Evolutionary conservation across 495 filamentous ascomycete species (phyloP), one percentile per base, ranked within the genome.

Genomic region (Xylaria acuta): DNA sequence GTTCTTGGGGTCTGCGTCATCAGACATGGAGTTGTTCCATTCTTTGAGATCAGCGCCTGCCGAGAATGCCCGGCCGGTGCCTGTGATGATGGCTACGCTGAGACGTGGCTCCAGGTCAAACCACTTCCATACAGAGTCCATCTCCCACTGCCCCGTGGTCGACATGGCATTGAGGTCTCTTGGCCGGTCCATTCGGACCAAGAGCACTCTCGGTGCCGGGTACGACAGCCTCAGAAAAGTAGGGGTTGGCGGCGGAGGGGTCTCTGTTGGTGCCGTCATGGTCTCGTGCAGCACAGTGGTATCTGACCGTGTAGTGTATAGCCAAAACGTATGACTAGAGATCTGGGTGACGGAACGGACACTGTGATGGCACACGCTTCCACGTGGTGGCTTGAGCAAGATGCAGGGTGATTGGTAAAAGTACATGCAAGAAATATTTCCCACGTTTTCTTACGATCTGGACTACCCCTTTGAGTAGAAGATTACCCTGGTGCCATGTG

Each of bases 1-100:
- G 59, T 69, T 74, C 60, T 74, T 80, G 12, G 79, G 77, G 18
- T 81, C 81, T 7, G 72, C 69, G 36, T 80, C 73, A 30, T 74
- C 76, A 16, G 71, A 69, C 75, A 76, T 75, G 22, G 75, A 76
- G 38, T 69, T 64, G 62, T 85, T 78, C 84, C 83, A 85, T 76
- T 85, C 84, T 71, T 86, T 86, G 14, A 90, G 78, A 66, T 90
- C 88, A 25, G 86, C 87, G 9, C 88, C 88, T 0, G 86, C 88
- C 72, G 88, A 90, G 73, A 90, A 90, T 5, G 86, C 85, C 45
- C 83, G 76, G 1, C 82, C 85, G 0, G 80, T 76, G 20, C 86
- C 87, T 5, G 86, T 88, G 70, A 88, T 79, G 76, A 88, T 83
- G 43, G 81, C 85, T 27, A 86, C 84, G 73, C 83, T 82, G 25